These are phyloP conservation scores for Ogataea ramenticola DNA, from an alignment of 805 yeast genomes.

Conservation along the genomic window DNA sequence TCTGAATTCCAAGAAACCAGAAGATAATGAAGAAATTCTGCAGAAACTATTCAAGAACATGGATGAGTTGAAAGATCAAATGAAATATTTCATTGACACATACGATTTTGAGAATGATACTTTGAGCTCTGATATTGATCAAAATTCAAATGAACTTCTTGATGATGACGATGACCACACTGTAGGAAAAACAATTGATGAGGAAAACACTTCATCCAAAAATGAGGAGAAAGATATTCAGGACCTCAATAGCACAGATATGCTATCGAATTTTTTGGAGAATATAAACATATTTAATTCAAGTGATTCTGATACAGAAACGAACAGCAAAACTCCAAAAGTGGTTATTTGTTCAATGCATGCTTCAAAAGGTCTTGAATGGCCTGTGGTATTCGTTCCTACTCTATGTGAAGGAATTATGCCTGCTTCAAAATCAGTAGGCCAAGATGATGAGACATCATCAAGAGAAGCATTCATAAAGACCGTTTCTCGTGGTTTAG, in stretches of 20 bases:
- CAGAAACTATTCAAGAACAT: too few relatives aligned
- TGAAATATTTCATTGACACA: not conserved
- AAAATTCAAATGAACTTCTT: too few relatives aligned
- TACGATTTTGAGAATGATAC: too few relatives aligned
- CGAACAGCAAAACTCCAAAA: conserved; percentile 10
- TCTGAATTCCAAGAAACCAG: not conserved
- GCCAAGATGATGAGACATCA: conserved; percentile 16
- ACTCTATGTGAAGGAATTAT: conserved; percentile 59
- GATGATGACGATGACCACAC: not conserved
- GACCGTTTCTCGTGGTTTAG: not conserved
- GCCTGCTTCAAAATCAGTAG: conserved; percentile 43
- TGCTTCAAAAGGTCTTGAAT: conserved; percentile 89
- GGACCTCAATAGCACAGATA: too few relatives aligned
- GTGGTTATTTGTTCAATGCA: conserved; percentile 71
- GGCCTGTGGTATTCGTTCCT: conserved; percentile 88
- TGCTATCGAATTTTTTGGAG: too few relatives aligned
- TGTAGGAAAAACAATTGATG: too few relatives aligned
- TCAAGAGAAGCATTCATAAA: conserved; percentile 10
- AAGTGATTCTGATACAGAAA: conserved; percentile 2
- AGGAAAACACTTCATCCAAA: too few relatives aligned
- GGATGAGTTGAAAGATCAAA: not conserved
- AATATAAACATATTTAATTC: too few relatives aligned
- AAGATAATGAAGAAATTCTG: not conserved
- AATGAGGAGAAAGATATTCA: too few relatives aligned
- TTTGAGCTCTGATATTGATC: too few relatives aligned